Percentiles rank a stretch among this genome's conserved stretches.
Evolutionary conservation across 2,329 filamentous ascomycete genomes (phyloP).

Genomic region (Fusarium hainanense): DNA sequence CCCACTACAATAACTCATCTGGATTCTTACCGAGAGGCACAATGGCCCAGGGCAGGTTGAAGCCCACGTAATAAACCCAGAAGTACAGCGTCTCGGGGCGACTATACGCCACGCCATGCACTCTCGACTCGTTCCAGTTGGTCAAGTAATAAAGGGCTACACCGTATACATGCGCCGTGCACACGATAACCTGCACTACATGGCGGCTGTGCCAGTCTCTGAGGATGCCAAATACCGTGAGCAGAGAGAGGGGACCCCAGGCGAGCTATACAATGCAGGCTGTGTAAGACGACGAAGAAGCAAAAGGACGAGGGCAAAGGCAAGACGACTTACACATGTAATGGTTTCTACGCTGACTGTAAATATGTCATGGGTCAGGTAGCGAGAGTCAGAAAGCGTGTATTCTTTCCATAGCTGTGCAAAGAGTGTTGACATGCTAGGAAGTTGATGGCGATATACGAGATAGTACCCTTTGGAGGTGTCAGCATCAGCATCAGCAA

Average conservation of each 20-base stretch:
- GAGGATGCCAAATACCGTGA: constrained; percentile 60
- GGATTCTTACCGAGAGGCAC: constrained; percentile 63
- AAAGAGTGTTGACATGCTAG: constrained; percentile 75
- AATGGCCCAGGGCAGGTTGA: constrained; percentile 70
- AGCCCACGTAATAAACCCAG: constrained; percentile 71
- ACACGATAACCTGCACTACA: constrained; percentile 62
- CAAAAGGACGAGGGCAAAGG: not conserved
- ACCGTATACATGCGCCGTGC: constrained; percentile 68
- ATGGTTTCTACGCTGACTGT: constrained; percentile 89
- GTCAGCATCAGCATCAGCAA: not conserved
- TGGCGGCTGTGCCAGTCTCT: constrained; percentile 59
- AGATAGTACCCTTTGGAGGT: constrained; percentile 75
- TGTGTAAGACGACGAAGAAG: constrained; percentile 5
- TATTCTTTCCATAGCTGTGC: constrained; percentile 96
- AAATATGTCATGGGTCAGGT: constrained; percentile 83
- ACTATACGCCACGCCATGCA: constrained; percentile 61
- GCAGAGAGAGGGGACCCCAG: constrained; percentile 69
- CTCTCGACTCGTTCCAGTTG: constrained; percentile 60
- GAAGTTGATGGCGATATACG: constrained; percentile 73
- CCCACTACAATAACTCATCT: not conserved
- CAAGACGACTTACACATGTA: constrained; percentile 71
- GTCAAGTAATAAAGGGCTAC: constrained; percentile 72
- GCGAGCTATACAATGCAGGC: constrained; percentile 52
- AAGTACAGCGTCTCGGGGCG: constrained; percentile 71
- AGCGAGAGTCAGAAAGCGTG: constrained; percentile 85